A percentile compares a stretch with the other conserved stretches of the same genome.
Conservation (phyloP, 768 basidiomycete species). For the Chalciporus pseudorubinellus region DNA sequence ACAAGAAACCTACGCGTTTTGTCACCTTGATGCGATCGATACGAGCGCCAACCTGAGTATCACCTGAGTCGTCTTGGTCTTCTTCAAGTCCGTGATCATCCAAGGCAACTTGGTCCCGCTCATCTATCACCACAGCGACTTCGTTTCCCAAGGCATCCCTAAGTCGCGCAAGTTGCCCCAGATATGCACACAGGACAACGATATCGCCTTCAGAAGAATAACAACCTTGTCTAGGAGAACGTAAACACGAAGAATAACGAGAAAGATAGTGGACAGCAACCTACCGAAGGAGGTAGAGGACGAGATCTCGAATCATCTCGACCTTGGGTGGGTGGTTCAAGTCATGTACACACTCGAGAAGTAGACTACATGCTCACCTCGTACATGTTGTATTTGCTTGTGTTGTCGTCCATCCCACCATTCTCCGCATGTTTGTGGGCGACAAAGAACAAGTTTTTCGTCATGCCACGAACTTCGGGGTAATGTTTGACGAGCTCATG, state of each 20-base stretch:
- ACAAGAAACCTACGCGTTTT: constrained; percentile 41
- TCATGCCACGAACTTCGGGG: constrained; percentile 58
- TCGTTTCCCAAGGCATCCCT: constrained; percentile 41
- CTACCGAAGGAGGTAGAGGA: constrained; percentile 47
- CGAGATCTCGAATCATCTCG: constrained; percentile 50
- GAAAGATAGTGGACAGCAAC: not conserved
- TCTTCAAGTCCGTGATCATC: constrained; percentile 51
- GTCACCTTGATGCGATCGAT: constrained; percentile 53
- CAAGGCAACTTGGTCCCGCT: constrained; percentile 62
- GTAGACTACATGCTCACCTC: constrained; percentile 56
- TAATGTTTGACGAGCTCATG: constrained; percentile 50
- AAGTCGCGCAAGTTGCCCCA: constrained; percentile 48
- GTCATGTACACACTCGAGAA: not conserved
- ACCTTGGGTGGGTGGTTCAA: constrained; percentile 26
- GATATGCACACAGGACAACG: constrained; percentile 53
- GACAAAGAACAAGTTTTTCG: constrained; percentile 65
- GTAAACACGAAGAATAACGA: not conserved
- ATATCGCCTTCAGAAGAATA: constrained; percentile 50
- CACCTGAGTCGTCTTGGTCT: constrained; percentile 33
- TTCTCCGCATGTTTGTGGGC: constrained; percentile 62
- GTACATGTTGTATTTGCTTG: constrained; percentile 62
- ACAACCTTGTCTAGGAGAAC: constrained; percentile 40
- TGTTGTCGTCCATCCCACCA: constrained; percentile 56
- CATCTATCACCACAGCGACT: constrained; percentile 66
- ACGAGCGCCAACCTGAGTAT: constrained; percentile 12